Evolutionary conservation across 768 basidiomycete genomes (phyloP).

Genomic region (Pleurotus cornucopiae): DNA sequence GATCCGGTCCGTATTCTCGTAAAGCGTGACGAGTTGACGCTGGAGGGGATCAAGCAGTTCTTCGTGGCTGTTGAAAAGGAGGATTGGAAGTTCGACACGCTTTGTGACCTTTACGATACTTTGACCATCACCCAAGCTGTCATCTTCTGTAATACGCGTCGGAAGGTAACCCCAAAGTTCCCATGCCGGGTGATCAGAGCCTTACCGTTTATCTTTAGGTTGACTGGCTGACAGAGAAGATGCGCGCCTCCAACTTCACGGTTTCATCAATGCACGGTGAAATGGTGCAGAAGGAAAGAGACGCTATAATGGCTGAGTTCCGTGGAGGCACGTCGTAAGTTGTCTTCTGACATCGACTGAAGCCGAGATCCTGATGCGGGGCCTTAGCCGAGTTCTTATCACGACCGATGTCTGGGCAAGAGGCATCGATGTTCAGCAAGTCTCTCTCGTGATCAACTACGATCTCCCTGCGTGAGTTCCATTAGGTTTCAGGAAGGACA

Average conservation of each 20-base stretch:
- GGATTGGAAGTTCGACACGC: constrained; percentile 99
- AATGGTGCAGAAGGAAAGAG: constrained; percentile 94
- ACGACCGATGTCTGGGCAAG: constrained; percentile 98
- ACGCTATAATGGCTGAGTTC: constrained; percentile 97
- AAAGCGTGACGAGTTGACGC: constrained; percentile 97
- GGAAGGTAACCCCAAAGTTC: constrained; percentile 64
- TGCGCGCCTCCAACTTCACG: constrained; percentile 98
- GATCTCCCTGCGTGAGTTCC: constrained; percentile 82
- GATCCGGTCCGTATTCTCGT: constrained; percentile 98
- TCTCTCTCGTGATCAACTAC: constrained; percentile 96
- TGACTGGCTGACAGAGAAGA: constrained; percentile 98
- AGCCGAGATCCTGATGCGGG: constrained; percentile 13
- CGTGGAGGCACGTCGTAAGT: constrained; percentile 86
- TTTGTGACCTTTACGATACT: constrained; percentile 97
- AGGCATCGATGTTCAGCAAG: constrained; percentile 97
- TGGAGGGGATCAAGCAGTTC: constrained; percentile 95
- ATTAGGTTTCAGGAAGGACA: constrained; percentile 6
- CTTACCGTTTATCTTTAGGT: constrained; percentile 44
- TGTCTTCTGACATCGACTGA: constrained; percentile 7
- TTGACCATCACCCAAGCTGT: constrained; percentile 99
- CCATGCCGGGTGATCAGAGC: not conserved
- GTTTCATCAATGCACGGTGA: constrained; percentile 96
- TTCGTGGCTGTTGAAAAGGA: constrained; percentile 99
- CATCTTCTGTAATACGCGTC: constrained; percentile 97
- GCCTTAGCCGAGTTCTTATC: constrained; percentile 79